A percentile compares a stretch with the other conserved stretches of the same genome.
Evolutionary conservation across 441 rosid species (phyloP).

Genomic region (Erodium moschatum): DNA sequence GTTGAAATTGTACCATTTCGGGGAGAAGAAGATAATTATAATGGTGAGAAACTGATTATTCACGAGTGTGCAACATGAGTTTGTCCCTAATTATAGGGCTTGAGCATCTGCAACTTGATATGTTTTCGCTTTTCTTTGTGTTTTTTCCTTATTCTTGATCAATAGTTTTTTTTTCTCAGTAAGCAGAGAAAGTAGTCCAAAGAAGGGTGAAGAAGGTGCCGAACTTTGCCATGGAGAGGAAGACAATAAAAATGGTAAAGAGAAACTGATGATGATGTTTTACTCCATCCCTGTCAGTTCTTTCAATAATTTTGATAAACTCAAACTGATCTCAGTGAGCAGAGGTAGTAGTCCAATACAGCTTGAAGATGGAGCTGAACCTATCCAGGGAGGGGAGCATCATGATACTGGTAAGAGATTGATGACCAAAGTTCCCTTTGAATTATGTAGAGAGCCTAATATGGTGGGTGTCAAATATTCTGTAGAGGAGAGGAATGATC

Average conservation of each 20-base stretch:
- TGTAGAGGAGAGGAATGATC: slow-evolving; percentile 41
- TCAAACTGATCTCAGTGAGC: slow-evolving; percentile 33
- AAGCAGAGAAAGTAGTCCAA: slow-evolving; percentile 10
- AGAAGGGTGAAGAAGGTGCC: slow-evolving; percentile 5
- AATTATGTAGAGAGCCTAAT: slow-evolving; percentile 26
- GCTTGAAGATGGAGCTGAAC: slow-evolving; percentile 30
- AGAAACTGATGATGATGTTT: slow-evolving; percentile 6
- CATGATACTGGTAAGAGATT: slow-evolving; percentile 32
- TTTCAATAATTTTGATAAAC: slow-evolving; percentile 19
- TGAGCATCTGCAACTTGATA: not conserved
- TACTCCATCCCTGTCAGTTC: slow-evolving; percentile 2
- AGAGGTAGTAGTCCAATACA: slow-evolving; percentile 42
- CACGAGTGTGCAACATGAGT: not conserved
- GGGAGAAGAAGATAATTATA: not conserved
- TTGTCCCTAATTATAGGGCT: not conserved
- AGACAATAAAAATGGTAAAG: not conserved
- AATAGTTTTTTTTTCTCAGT: not conserved
- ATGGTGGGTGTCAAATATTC: slow-evolving; percentile 20
- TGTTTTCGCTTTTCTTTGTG: not conserved
- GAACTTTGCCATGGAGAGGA: slow-evolving; percentile 1
- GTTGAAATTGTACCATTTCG: not conserved
- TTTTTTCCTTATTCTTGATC: not conserved
- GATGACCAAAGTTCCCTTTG: slow-evolving; percentile 22
- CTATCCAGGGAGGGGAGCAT: slow-evolving; percentile 30
- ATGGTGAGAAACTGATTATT: slow-evolving; percentile 2